phyloP scores from a whole-genome alignment of 129 eudicot species.

The Pseudognaphalium luteoalbum region DNA sequence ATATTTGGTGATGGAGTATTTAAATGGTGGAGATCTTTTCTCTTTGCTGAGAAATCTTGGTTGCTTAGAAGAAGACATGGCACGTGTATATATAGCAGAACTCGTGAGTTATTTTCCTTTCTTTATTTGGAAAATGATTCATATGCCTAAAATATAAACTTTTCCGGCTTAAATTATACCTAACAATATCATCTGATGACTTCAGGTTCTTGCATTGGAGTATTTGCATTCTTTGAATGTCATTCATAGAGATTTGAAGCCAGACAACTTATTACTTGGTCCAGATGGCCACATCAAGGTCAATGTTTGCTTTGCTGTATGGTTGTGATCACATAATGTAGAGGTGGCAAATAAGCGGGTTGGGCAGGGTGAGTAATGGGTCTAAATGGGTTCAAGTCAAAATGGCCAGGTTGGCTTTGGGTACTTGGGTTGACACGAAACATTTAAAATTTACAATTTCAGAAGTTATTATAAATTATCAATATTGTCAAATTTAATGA shows the following conservation, averaged over 20 bases:
- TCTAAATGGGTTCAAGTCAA: not conserved
- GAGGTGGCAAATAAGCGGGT: not conserved
- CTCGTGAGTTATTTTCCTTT: constrained; percentile 53
- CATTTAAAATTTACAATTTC: not conserved
- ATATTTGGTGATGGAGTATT: constrained; percentile 93
- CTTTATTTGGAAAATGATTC: not conserved
- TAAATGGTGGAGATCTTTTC: constrained; percentile 97
- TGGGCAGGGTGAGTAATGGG: not conserved
- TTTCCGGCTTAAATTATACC: not conserved
- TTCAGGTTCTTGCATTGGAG: constrained; percentile 96
- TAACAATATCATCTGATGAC: constrained; percentile 14
- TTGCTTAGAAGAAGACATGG: constrained; percentile 97
- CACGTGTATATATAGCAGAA: constrained; percentile 91
- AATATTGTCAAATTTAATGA: not conserved
- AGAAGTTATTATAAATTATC: not conserved
- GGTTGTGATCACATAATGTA: constrained; percentile 8
- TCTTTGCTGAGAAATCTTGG: constrained; percentile 88
- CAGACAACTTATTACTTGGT: constrained; percentile 90
- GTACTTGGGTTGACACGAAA: not conserved
- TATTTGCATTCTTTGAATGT: constrained; percentile 90
- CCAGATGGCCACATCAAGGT: constrained; percentile 99
- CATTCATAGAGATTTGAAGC: constrained; percentile 97
- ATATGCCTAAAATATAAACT: not conserved
- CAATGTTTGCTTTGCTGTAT: constrained; percentile 33
- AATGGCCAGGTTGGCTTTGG: not conserved